These are phyloP conservation scores for Glycine tomentella DNA, from an alignment of 306 rosid genomes.

Conservation along the genomic window DNA sequence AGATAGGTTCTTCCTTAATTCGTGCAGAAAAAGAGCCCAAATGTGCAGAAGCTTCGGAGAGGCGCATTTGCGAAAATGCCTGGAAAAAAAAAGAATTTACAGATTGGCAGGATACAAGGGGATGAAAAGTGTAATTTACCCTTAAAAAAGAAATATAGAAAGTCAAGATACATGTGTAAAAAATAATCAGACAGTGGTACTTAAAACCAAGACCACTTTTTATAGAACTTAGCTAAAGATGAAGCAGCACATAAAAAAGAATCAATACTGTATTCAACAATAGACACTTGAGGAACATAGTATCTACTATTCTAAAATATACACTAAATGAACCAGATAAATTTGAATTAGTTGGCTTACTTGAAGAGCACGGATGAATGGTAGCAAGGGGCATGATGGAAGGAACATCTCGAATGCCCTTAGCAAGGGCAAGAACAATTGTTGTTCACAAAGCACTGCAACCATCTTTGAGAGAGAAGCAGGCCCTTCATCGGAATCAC, in stretches of 20 bases:
- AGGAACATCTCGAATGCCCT: constrained; percentile 98
- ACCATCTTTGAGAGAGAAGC: constrained; percentile 91
- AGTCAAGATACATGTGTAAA: background rate
- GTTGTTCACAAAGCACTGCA: constrained; percentile 91
- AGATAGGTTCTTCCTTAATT: constrained; percentile 81
- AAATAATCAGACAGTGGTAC: constrained; percentile 14
- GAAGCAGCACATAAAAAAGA: constrained; percentile 7
- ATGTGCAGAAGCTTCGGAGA: constrained; percentile 94
- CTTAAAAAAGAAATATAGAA: background rate
- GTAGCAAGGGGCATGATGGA: constrained; percentile 90
- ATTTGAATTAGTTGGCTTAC: constrained; percentile 57
- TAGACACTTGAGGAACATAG: constrained; percentile 25
- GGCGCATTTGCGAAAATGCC: constrained; percentile 98
- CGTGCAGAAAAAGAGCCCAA: constrained; percentile 95
- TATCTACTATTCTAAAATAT: constrained; percentile 21
- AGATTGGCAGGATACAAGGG: background rate
- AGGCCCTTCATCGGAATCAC: constrained; percentile 72
- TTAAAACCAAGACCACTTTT: constrained; percentile 13
- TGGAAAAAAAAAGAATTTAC: constrained; percentile 38
- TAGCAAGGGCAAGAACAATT: constrained; percentile 83
- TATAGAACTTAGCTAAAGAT: background rate
- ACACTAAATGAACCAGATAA: constrained; percentile 12
- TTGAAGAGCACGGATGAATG: constrained; percentile 96
- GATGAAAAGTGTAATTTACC: background rate
- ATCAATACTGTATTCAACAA: background rate